A percentile compares a stretch with the other conserved stretches of the same genome.
Evolutionary conservation across 306 rosid genomes (phyloP).

Genomic region (Casuarina glauca): DNA sequence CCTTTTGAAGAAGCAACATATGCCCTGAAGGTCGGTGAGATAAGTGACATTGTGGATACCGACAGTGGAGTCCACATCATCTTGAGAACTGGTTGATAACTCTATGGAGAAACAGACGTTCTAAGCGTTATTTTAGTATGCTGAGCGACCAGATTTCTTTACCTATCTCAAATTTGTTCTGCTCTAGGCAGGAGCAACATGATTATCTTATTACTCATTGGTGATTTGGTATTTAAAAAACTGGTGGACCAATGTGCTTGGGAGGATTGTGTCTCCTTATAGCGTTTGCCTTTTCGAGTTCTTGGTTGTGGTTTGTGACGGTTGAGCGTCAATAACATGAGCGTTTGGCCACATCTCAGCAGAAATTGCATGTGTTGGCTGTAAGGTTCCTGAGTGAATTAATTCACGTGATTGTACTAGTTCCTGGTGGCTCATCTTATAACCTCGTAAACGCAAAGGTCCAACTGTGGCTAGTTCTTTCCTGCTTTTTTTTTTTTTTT

Average conservation of each 20-base stretch:
- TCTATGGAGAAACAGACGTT: conserved; percentile 12
- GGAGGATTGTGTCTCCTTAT: conserved; percentile 31
- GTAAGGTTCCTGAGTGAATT: too few relatives aligned
- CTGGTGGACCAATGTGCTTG: conserved; percentile 36
- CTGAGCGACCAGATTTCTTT: conserved; percentile 7
- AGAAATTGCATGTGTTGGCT: too few relatives aligned
- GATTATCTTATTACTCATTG: conserved; percentile 26
- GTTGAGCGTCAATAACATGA: conserved; percentile 7
- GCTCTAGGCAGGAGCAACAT: conserved; percentile 22
- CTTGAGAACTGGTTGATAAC: conserved; percentile 65
- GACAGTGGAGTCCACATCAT: conserved; percentile 96
- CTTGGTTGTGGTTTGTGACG: conserved; percentile 41
- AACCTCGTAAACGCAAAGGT: too few relatives aligned
- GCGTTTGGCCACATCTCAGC: conserved; percentile 20
- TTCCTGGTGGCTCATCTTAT: too few relatives aligned
- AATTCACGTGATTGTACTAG: too few relatives aligned
- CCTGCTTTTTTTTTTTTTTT: too few relatives aligned
- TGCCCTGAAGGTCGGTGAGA: conserved; percentile 79
- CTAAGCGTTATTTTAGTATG: conserved; percentile 11
- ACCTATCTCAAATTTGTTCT: conserved; percentile 9
- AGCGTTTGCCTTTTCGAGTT: conserved; percentile 25
- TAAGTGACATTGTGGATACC: conserved; percentile 88
- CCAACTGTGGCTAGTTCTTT: too few relatives aligned
- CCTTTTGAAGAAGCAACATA: conserved; percentile 88
- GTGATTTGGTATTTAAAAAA: conserved; percentile 20